Conservation (phyloP, 2,329 filamentous ascomycete species). For the Phyllachora maydis region DNA sequence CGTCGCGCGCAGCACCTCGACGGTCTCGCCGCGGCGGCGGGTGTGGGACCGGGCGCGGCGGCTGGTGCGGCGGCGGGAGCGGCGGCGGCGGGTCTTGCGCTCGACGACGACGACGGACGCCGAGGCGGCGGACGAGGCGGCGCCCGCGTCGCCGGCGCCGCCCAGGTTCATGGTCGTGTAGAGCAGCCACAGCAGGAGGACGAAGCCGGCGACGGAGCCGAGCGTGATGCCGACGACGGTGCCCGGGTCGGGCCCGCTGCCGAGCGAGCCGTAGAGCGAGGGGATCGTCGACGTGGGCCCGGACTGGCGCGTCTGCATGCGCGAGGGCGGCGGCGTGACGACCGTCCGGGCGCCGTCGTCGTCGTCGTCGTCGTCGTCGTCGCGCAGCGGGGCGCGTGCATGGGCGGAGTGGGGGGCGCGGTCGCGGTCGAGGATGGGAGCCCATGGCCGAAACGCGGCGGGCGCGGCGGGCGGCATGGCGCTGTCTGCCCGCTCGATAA, state of each 20-base stretch:
- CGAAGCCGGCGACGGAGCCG: conserved; percentile 20
- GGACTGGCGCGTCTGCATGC: conserved; percentile 4
- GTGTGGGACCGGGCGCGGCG: too few species aligned
- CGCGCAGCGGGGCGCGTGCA: too few species aligned
- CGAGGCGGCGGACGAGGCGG: conserved; percentile 5
- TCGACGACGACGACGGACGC: conserved; percentile 7
- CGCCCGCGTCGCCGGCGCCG: conserved; percentile 6
- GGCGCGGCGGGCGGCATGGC: too few species aligned
- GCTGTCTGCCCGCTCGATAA: background rate
- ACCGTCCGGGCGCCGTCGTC: too few species aligned
- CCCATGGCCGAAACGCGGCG: too few species aligned
- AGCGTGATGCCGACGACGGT: conserved; percentile 17
- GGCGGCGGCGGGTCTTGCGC: conserved; percentile 4
- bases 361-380: too few species aligned
- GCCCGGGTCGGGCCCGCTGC: conserved; percentile 10
- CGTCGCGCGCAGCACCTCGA: conserved; percentile 8
- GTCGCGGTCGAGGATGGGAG: too few species aligned
- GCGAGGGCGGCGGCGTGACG: too few species aligned
- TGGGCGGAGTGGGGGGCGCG: too few species aligned
- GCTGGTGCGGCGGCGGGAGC: conserved; percentile 4
- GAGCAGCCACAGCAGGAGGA: conserved; percentile 12
- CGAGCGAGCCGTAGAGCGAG: conserved; percentile 9
- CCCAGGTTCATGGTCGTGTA: conserved; percentile 12
- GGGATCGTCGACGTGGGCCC: conserved; percentile 11
- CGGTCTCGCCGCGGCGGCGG: conserved; percentile 7